Evolutionary conservation across 192 early-diverging fungal species (phyloP), one percentile per base, ranked within the genome.

Genomic region (Dissophora ornata): DNA sequence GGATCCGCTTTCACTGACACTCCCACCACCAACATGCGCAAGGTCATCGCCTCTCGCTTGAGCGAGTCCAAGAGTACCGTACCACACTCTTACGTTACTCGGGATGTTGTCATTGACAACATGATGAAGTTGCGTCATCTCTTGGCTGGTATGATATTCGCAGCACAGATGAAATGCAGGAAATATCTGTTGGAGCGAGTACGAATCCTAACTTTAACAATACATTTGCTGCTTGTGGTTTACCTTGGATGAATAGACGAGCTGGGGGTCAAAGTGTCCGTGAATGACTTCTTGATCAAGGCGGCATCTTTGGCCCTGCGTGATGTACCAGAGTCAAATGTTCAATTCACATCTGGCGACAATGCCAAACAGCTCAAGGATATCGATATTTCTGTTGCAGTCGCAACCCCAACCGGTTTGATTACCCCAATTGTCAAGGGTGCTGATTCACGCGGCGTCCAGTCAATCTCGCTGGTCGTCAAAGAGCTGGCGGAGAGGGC

Each of bases 261-360:
- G 66, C 51, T 79, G 12, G 45, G 63, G 29, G 79, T 79, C 7
- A 70, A 67, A 57, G 86, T 97, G 21, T 94, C 93, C 48, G 88
- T 98, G 47, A 96, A 97, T 78, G 97, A 98, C 81, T 96, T 98
- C 80, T 89, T 98, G 55, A 89, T 94, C 85, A 96, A 96, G 86
- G 97, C 97, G 0, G 87, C 94, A 6, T 86, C 87, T 33, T 82
- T 93, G 28, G 93, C 97, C 1, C 81, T 97, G 46, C 85, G 87
- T 46, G 95, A 96, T 61, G 91, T 97, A 6, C 93, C 93, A 21
- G 90, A 89, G 16, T 90, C 92, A 45, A 94, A 95, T 86, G 88
- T 79, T 21, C 67, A 63, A 41, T 79, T 70, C 29, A 42, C 46
- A 2, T 36, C 69, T 1, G 70, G 57, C 28, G 69, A 67, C 45